Base-by-base conservation (phyloP, 1,139 yeast genomes). In the Pichia sp. region DNA sequence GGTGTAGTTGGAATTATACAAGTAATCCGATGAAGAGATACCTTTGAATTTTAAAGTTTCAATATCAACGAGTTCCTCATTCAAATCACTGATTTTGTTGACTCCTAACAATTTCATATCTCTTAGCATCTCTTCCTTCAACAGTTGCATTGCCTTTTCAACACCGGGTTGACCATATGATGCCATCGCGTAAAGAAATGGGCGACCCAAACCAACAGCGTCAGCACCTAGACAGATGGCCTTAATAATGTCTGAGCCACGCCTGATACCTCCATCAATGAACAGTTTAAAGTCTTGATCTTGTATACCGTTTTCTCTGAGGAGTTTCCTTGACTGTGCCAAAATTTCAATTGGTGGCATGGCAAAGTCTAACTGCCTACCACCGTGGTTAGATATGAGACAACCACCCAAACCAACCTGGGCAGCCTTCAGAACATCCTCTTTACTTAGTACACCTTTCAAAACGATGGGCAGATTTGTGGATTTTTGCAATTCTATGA, bases 131-230 rank as follows among this genome's bases (percentile, higher is more conserved):
- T 74, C 81, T 22, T 65, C 69, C 48, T 70, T 69, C 44, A 75
- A 58, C 3, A 74, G 58, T 43, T 71, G 72, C 39, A 72, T 67
- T 4, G 77, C 77, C 48, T 64, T 68, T 45, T 62, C 68, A n/a
- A 75, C 77, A 17, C 86, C 86, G 2, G 64, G 69, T 40, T 75
- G 83, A 5, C 91, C 91, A 47, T 80, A 80, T 1, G 82, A 66
- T 3, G 81, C 69, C 71, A 78, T 74, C 10, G 87, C 83, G 48
- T 79, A 80, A 23, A 79, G 56, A 58, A 79, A 77, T 1, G 86
- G 83, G 53, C 87, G 65, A 13, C 88, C 88, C 24, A 80, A 58
- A 12, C 88, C 87, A 23, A 80, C 86, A 30, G 85, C 88, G 41
- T 71, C 69, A 22, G 80, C 82, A 6, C 88, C 88, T 24, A 78